Evolutionary conservation across 768 basidiomycete species (phyloP).

Genomic region (Mrakia frigida): DNA sequence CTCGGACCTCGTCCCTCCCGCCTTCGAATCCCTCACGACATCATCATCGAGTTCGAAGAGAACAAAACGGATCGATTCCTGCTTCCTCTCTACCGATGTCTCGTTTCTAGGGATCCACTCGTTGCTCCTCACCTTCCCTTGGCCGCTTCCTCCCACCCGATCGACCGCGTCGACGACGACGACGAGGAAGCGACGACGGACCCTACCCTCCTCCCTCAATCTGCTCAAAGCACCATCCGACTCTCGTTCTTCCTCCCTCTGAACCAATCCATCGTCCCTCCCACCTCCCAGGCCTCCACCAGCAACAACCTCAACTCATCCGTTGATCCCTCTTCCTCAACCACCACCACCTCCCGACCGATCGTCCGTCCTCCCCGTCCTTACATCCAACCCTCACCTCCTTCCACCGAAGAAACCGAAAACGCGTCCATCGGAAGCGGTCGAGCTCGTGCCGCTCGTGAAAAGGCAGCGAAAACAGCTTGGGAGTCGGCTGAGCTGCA

Average conservation of each 20-base stretch:
- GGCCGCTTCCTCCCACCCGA: neutral
- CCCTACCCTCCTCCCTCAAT: neutral
- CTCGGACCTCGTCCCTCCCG: neutral
- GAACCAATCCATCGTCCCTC: neutral
- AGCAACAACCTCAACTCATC: too few species aligned
- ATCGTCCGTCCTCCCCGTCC: neutral
- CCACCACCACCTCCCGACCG: neutral
- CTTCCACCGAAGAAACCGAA: neutral
- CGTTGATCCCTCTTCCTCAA: neutral
- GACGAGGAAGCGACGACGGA: neutral
- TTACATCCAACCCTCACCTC: neutral
- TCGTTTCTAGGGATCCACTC: conserved; percentile 17
- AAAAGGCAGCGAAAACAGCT: neutral
- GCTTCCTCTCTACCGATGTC: conserved; percentile 28
- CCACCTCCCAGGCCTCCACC: neutral
- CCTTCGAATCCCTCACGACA: conserved; percentile 26
- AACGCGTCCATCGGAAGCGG: neutral
- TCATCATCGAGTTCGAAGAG: conserved; percentile 34
- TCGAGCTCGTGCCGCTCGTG: neutral
- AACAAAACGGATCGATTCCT: conserved; percentile 32
- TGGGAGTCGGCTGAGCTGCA: neutral
- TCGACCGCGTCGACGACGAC: neutral
- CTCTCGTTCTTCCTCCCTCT: conserved; percentile 4
- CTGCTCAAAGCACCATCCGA: neutral
- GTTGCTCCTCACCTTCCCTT: neutral